phyloP scores from a whole-genome alignment of 306 rosid genomes.

The Trichosanthes cucumerina region DNA sequence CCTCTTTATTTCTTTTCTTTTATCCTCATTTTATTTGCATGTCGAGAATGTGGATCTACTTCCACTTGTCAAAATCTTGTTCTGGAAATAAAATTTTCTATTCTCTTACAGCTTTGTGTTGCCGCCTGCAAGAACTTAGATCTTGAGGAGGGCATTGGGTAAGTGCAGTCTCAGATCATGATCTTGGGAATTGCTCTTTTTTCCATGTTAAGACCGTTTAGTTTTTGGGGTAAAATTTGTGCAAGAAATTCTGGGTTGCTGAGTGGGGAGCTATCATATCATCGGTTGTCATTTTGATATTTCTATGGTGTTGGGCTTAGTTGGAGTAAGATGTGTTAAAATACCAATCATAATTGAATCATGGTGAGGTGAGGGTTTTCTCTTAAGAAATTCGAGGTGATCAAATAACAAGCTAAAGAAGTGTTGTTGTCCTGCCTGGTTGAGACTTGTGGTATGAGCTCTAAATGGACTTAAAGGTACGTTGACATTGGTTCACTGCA shows the following conservation, averaged over 20 bases:
- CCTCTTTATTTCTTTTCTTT: constrained; percentile 13
- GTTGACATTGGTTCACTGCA: background rate
- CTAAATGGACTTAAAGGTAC: background rate
- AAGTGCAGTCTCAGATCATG: constrained; percentile 62
- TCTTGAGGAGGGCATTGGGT: constrained; percentile 83
- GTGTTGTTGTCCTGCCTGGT: background rate
- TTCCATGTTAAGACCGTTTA: constrained; percentile 35
- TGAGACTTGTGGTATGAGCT: background rate
- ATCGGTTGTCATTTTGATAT: constrained; percentile 22
- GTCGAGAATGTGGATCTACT: constrained; percentile 42
- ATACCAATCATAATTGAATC: constrained; percentile 7
- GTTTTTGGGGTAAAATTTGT: constrained; percentile 35
- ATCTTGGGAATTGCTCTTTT: constrained; percentile 29
- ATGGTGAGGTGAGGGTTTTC: constrained; percentile 1
- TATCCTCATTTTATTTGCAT: background rate
- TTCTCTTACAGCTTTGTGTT: constrained; percentile 94
- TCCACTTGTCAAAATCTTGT: constrained; percentile 40
- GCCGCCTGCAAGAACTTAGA: constrained; percentile 56
- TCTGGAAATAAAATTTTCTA: constrained; percentile 64
- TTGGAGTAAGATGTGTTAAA: constrained; percentile 17
- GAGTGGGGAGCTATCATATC: constrained; percentile 17
- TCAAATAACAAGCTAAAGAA: constrained; percentile 11
- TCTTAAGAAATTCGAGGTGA: constrained; percentile 1
- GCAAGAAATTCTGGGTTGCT: constrained; percentile 31
- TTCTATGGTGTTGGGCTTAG: constrained; percentile 4